These are phyloP conservation scores for Zymoseptoria tritici DNA, from an alignment of 2,329 filamentous ascomycete species.

Conservation along the genomic window DNA sequence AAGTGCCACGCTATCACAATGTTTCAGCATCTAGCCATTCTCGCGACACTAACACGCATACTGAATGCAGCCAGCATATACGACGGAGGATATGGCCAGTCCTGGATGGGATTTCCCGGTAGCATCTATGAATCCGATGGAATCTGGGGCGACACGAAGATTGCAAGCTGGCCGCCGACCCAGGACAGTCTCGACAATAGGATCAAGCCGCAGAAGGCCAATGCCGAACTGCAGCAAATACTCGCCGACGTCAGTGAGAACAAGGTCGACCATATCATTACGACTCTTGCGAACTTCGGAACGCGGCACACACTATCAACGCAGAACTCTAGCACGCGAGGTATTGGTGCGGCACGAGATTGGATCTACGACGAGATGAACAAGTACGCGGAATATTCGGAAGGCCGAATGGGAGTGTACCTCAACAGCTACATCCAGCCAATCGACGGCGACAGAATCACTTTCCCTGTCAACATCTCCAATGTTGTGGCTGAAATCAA, in stretches of 20 bases:
- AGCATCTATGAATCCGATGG: constrained; percentile 16
- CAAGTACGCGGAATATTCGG: constrained; percentile 40
- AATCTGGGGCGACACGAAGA: constrained; percentile 17
- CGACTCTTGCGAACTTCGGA: constrained; percentile 49
- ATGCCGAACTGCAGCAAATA: constrained; percentile 34
- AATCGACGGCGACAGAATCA: constrained; percentile 38
- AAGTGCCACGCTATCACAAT: background rate
- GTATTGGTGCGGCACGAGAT: constrained; percentile 51
- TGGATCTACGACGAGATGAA: constrained; percentile 49
- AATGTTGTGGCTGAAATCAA: constrained; percentile 48
- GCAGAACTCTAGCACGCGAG: constrained; percentile 44
- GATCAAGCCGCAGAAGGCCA: constrained; percentile 36
- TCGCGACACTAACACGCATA: background rate
- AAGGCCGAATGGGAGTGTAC: constrained; percentile 46
- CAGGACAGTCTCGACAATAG: constrained; percentile 27
- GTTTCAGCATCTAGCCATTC: background rate
- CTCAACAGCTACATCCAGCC: constrained; percentile 47
- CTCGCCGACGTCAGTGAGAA: constrained; percentile 34
- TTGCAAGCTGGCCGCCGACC: constrained; percentile 35
- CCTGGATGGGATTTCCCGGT: constrained; percentile 23
- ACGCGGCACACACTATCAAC: constrained; percentile 51
- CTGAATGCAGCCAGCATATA: background rate
- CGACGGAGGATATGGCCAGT: constrained; percentile 1
- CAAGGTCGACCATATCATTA: constrained; percentile 45
- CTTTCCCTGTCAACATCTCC: constrained; percentile 46